Base-by-base conservation (phyloP, 164 flowering plant genomes). In the Houttuynia cordata region DNA sequence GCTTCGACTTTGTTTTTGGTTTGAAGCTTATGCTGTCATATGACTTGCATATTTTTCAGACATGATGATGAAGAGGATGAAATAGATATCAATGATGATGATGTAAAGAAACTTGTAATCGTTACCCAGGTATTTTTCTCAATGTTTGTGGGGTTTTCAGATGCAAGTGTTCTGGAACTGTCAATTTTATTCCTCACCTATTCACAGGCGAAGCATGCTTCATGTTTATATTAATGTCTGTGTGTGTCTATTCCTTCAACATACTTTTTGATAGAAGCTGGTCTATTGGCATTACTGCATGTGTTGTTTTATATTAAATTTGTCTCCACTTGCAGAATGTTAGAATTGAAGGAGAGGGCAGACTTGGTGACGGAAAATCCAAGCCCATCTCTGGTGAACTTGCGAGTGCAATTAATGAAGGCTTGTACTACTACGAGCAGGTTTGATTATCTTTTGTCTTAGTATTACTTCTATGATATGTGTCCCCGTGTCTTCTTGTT, bases 341-440 rank as follows among this genome's bases (percentile, higher is more conserved):
- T 37, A 62, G 74, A 52, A 69, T 45, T 1, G 62, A 60, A 41
- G 79, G 72, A 61, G 83, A 71, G 63, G 67, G 74, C 61, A 73
- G 62, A 66, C 39, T 67, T 71, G 74, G 70, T 42, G 67, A 39
- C 5, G 64, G 71, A 60, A 78, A 73, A 71, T 69, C 91, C 60
- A 76, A 79, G 37, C 55, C 75, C 52, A 81, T 89, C 25, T 77
- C 96, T 22, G 76, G 56, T 62, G 98, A 93, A 75, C 87, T 76
- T 73, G 97, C 93, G 61, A 80, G 88, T 65, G 73, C 85, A 40
- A 89, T 93, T 71, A 81, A 86, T 68, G 98, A 89, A 49, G 96
- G 96, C 47, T 91, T 92, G 64, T 84, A 80, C 76, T 92, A 71
- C 66, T 92, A 79, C 75, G 98, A 93, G 77, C 97, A 93, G 94